Evolutionary conservation across 352 stramenopile genomes (phyloP), one percentile per base, ranked within the genome.

Genomic region (Globisporangium cylindrosporum): DNA sequence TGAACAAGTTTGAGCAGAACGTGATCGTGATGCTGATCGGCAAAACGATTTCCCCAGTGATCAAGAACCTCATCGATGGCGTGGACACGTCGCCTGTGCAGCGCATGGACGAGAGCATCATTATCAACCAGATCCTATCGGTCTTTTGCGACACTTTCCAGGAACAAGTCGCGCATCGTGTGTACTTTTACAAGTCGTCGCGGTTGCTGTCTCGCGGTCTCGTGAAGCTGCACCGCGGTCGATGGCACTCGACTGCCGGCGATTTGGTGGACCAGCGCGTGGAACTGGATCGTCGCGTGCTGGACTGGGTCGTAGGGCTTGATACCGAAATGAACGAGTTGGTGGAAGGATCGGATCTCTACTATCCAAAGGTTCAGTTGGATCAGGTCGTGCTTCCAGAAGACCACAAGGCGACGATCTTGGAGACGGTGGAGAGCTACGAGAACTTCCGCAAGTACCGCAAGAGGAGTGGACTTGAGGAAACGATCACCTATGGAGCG

Each of bases 321-420:
- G 89, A 97, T 46, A 95, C 86, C 9, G 89, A 97, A 73, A 95
- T 95, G 79, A 95, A 95, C 68, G 89, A 97, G 65, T 71, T 97
- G 9, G 89, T 97, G 22, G 88, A 97, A 81, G 89, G 89, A 25
- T 92, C 79, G 60, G 89, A 97, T 64, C 69, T 97, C 66, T 97
- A 97, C 69, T 82, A 80, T 25, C 89, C 89, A 1, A 95, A 93
- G 71, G 86, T 95, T 22, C 72, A 89, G 65, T 64, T 97, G 58
- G 79, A 92, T 43, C 86, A 95, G 63, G 88, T 97, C 34, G 88
- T 97, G 59, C 76, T 97, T 25, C 89, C 89, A 1, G 84, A 92
- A 60, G 86, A 93, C 24, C 85, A 95, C 77, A 97, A 94, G 61
- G 71, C 72, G 34, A 90, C 78, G 14, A 92, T 97, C 34, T 61